Conservation (phyloP, 2,329 filamentous ascomycete species). For the Nemania sp. region DNA sequence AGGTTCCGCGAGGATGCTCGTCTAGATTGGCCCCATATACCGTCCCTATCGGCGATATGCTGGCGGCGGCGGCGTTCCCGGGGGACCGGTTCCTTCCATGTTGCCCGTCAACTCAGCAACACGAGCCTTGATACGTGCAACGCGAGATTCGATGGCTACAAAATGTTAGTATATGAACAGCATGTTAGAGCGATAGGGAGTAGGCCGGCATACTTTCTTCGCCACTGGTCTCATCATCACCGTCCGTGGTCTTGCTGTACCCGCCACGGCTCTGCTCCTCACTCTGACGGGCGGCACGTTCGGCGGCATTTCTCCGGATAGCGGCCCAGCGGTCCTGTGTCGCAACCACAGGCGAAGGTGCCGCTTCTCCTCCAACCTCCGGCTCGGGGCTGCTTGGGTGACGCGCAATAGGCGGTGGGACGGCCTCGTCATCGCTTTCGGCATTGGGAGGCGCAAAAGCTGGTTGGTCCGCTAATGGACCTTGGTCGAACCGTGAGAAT, state of each 20-base stretch:
- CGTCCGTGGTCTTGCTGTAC: constrained; percentile 61
- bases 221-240: constrained; percentile 86
- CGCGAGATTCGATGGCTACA: constrained; percentile 91
- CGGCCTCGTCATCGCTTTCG: constrained; percentile 50
- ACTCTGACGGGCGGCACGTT: constrained; percentile 69
- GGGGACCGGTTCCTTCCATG: constrained; percentile 60
- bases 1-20: constrained; percentile 9
- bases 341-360: constrained; percentile 42
- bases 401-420: constrained; percentile 56
- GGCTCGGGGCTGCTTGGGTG: constrained; percentile 39
- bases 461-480: constrained; percentile 82
- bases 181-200: neutral
- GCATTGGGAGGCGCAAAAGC: constrained; percentile 72
- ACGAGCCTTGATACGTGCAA: constrained; percentile 95
- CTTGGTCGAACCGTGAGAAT: constrained; percentile 79
- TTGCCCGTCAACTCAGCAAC: constrained; percentile 92
- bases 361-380: constrained; percentile 37
- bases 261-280: constrained; percentile 66
- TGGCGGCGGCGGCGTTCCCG: constrained; percentile 42
- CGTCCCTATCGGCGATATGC: constrained; percentile 42
- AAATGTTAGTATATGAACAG: constrained; percentile 31
- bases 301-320: constrained; percentile 91
- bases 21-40: constrained; percentile 33
- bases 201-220: constrained; percentile 60
- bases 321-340: constrained; percentile 88